A percentile compares a stretch with the other conserved stretches of the same genome.
These are phyloP conservation scores for Annulohypoxylon stygium DNA, from an alignment of 495 filamentous ascomycete genomes.

Conservation along the genomic window DNA sequence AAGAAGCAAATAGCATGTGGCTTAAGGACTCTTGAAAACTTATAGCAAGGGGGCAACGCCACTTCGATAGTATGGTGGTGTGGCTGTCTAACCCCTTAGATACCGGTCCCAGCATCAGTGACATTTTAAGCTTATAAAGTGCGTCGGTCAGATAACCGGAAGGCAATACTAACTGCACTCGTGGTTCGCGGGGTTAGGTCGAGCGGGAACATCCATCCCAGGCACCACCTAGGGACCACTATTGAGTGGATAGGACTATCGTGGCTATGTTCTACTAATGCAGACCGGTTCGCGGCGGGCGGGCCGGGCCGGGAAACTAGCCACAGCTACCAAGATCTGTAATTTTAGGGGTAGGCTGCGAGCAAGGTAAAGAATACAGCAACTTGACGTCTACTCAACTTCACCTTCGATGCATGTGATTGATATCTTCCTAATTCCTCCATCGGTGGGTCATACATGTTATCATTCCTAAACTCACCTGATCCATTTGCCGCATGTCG, in stretches of 20 bases:
- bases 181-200: not conserved
- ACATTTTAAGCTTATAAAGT: constrained; percentile 2
- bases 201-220: not conserved
- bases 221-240: not conserved
- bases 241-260: not conserved
- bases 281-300: constrained; percentile 15
- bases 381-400: constrained; percentile 1
- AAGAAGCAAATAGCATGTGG: not conserved
- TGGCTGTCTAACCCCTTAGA: not conserved
- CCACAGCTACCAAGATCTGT: constrained; percentile 31
- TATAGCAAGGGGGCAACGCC: not conserved
- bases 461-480: constrained; percentile 7
- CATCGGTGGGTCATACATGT: not conserved
- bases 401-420: constrained; percentile 17
- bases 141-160: constrained; percentile 9
- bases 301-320: constrained; percentile 39
- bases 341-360: not conserved
- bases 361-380: not conserved
- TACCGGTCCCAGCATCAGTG: not conserved
- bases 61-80: not conserved
- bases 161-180: not conserved
- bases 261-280: not conserved
- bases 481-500: not conserved
- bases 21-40: not conserved
- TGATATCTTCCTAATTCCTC: constrained; percentile 1